Evolutionary conservation across 148 eudicot genomes (phyloP), one percentile per base, ranked within the genome.

Genomic region (Gaultheria prostrata): DNA sequence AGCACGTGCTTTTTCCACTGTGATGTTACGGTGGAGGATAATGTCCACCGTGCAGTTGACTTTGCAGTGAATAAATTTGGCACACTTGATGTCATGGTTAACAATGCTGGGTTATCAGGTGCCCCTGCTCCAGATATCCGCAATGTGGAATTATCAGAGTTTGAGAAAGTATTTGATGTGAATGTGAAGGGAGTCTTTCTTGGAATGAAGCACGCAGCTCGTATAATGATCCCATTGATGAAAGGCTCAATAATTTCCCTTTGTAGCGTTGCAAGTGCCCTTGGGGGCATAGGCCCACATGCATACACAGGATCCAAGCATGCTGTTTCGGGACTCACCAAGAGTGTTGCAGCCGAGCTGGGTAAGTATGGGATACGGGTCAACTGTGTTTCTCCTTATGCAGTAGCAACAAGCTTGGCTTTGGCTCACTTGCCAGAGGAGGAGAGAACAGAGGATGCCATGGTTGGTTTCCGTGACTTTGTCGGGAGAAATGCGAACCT

Each of bases 151-250:
- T 33, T 95, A 20, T 87, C 95, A 0, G 89, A 87, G 49, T 97
- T 95, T 13, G 92, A 93, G 53, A 91, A 85, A 59, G 91, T 92
- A 28, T 92, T 95, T 51, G 91, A 93, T 82, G 86, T 95, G 24
- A 97, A 95, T 28, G 97, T 92, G 65, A 97, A 92, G 83, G 98
- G 99, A 26, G 90, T 85, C 26, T 97, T 97, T 76, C 72, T 90
- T 24, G 97, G 98, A 78, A 95, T 97, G 99, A 97, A 97, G 77
- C 99, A 97, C n/a, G 99, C 99, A 11, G 91, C 98, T 79, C 92
- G 94, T 35, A 79, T 90, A 67, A 97, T 97, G 99, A 97, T 97
- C 85, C 99, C 99, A 1, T 53, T 71, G 3, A 91, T 86, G 86
- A 93, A 85, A 57, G 99, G 99, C 14, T 90, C 97, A 2, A 93